Percentiles rank a stretch among this genome's conserved stretches.
These are phyloP conservation scores for Neocucurbitaria cava DNA, from an alignment of 2,329 filamentous ascomycete species.

Conservation along the genomic window DNA sequence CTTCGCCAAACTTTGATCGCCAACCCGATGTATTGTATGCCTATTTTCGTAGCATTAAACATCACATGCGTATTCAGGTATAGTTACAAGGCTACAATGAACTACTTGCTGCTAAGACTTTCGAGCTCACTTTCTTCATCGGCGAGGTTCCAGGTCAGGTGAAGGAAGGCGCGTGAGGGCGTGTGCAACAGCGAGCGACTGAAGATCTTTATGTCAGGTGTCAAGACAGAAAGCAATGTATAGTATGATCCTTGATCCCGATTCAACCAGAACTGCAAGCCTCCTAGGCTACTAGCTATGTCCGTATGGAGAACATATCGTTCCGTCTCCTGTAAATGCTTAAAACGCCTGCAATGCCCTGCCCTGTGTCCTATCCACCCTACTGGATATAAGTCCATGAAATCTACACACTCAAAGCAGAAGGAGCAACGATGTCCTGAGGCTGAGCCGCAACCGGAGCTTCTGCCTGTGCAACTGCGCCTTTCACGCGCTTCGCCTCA, in stretches of 20 bases:
- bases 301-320: no score
- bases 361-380: neutral
- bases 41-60: neutral
- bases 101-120: neutral
- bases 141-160: slow-evolving; percentile 13
- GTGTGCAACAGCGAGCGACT: no score
- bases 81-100: neutral
- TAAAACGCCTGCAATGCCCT: slow-evolving; percentile 19
- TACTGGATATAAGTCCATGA: no score
- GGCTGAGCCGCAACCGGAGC: slow-evolving; percentile 6
- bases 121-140: neutral
- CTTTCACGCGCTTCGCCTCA: slow-evolving; percentile 37
- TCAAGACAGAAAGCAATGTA: no score
- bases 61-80: no score
- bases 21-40: no score
- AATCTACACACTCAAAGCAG: slow-evolving; percentile 28
- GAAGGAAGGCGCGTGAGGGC: neutral
- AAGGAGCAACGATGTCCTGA: slow-evolving; percentile 24
- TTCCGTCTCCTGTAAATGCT: slow-evolving; percentile 21
- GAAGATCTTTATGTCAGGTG: no score
- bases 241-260: no score
- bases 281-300: no score
- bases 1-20: no score
- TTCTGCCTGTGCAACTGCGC: slow-evolving; percentile 22
- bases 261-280: no score